Evolutionary conservation across 2,329 filamentous ascomycete genomes (phyloP).

Genomic region (Periconia sp.): DNA sequence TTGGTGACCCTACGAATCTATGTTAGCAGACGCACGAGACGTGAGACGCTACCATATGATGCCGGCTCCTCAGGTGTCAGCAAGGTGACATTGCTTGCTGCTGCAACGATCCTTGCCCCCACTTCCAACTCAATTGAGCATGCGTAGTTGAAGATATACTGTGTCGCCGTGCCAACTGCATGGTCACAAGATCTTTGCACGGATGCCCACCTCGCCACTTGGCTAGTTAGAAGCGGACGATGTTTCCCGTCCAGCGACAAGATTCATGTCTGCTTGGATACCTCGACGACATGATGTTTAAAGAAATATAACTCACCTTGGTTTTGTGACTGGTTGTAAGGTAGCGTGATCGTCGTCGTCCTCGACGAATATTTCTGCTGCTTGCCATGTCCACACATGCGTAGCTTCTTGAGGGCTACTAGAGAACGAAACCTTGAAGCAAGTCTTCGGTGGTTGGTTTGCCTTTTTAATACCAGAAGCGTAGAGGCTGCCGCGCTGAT

Average conservation of each 20-base stretch:
- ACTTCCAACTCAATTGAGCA: no score
- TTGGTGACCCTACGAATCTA: constrained; percentile 37
- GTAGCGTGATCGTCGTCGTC: constrained; percentile 35
- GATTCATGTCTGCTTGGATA: no score
- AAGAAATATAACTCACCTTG: constrained; percentile 31
- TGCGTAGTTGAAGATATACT: no score
- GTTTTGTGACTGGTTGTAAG: constrained; percentile 19
- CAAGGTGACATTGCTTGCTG: not conserved
- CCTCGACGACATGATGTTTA: no score
- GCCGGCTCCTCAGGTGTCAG: no score
- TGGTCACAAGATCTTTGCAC: no score
- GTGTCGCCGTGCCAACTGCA: no score
- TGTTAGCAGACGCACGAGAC: no score
- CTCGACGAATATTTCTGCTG: constrained; percentile 40
- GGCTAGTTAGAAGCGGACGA: no score
- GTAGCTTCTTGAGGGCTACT: constrained; percentile 17
- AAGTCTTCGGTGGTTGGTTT: constrained; percentile 21
- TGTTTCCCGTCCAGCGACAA: no score
- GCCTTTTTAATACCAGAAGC: constrained; percentile 22
- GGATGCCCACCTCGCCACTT: no score
- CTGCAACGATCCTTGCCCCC: not conserved
- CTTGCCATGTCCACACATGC: constrained; percentile 37
- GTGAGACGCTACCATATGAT: no score
- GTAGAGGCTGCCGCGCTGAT: constrained; percentile 35
- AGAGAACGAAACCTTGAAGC: constrained; percentile 43